Conservation (phyloP, 192 early-diverging fungal species). For the Coemansia sp. region DNA sequence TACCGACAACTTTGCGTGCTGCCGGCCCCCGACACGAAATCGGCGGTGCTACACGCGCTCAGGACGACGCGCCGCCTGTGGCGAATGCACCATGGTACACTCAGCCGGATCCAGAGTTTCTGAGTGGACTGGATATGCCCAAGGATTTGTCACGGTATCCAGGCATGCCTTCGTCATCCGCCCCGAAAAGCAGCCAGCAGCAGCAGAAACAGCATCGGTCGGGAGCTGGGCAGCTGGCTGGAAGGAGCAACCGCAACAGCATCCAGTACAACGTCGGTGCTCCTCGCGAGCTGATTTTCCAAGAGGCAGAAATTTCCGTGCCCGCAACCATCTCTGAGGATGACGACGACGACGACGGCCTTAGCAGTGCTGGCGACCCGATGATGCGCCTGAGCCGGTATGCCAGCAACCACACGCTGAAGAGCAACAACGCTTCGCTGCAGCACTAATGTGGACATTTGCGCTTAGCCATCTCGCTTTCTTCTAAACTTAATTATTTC, state of each 20-base stretch:
- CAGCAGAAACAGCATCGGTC: slow-evolving; percentile 9
- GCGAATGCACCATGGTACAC: slow-evolving; percentile 16
- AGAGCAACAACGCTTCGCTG: not conserved
- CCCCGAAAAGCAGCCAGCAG: slow-evolving; percentile 8
- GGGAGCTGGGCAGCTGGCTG: slow-evolving; percentile 1
- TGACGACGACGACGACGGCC: slow-evolving; percentile 30
- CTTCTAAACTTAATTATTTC: too few relatives aligned
- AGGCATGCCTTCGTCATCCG: slow-evolving; percentile 11
- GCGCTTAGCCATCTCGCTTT: too few relatives aligned
- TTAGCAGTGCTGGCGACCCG: slow-evolving; percentile 22
- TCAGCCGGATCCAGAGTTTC: slow-evolving; percentile 13
- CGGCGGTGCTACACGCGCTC: slow-evolving; percentile 1
- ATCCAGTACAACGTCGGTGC: slow-evolving; percentile 50
- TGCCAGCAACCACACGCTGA: slow-evolving; percentile 19
- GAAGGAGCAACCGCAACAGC: slow-evolving; percentile 49
- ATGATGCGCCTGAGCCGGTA: slow-evolving; percentile 35
- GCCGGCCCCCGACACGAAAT: slow-evolving; percentile 10
- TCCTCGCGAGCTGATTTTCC: slow-evolving; percentile 45
- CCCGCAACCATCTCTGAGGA: slow-evolving; percentile 32
- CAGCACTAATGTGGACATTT: too few relatives aligned
- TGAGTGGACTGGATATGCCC: slow-evolving; percentile 15
- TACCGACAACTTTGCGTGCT: slow-evolving; percentile 6
- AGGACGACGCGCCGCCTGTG: not conserved
- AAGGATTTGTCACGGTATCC: slow-evolving; percentile 37
- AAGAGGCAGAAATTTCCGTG: slow-evolving; percentile 38